A percentile compares a stretch with the other conserved stretches of the same genome.
Evolutionary conservation across 306 rosid species (phyloP).

Genomic region (Comarum palustre): DNA sequence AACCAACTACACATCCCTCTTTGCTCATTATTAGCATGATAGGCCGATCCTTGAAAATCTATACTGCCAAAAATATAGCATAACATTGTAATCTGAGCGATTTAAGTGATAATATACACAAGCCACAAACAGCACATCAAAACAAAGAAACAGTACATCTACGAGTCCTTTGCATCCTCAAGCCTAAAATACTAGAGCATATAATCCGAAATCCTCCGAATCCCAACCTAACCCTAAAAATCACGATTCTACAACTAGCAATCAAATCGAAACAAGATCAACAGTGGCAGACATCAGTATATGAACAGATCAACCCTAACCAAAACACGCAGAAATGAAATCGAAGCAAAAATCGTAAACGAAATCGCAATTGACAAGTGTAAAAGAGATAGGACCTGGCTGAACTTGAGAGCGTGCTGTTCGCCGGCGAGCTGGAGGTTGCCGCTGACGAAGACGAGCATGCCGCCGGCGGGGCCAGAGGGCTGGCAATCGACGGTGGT

Average conservation of each 20-base stretch:
- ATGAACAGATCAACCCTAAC: not conserved
- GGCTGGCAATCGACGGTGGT: conserved; percentile 86
- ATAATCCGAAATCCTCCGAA: not conserved
- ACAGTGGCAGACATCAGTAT: not conserved
- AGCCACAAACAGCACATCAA: not conserved
- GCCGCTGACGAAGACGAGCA: conserved; percentile 93
- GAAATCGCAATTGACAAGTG: not conserved
- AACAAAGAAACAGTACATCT: not conserved
- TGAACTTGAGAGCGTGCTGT: conserved; percentile 86
- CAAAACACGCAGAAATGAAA: not conserved
- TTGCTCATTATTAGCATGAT: not conserved
- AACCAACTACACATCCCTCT: not conserved
- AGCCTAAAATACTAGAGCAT: not conserved
- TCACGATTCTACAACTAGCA: not conserved
- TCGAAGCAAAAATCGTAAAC: not conserved
- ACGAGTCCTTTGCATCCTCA: not conserved
- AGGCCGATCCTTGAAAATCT: not conserved
- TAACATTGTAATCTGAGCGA: not conserved
- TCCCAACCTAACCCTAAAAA: not conserved
- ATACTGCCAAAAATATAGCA: not conserved
- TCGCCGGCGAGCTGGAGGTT: conserved; percentile 91
- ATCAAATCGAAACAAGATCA: not conserved
- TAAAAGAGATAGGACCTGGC: conserved; percentile 55
- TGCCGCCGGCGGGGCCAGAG: conserved; percentile 69
- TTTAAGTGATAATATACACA: not conserved